Evolutionary conservation across 192 early-diverging fungal genomes (phyloP).

Genomic region (Dimargaris cristalligena): DNA sequence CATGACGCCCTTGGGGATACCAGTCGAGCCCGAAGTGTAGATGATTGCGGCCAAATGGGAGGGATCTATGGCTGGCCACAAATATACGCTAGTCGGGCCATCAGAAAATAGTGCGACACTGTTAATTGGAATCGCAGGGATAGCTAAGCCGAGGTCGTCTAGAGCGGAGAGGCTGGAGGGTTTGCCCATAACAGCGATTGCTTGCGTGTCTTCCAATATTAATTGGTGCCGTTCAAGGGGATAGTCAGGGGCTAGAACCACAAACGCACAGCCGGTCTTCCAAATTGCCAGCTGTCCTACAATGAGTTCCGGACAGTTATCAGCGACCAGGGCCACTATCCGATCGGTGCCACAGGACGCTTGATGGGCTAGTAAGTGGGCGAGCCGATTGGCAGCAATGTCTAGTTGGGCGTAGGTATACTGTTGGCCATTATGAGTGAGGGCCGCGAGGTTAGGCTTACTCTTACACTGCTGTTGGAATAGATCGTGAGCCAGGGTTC

Average conservation of each 20-base stretch:
- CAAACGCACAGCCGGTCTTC: not conserved
- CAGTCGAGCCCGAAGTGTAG: not conserved
- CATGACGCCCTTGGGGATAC: not conserved
- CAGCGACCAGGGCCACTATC: not conserved
- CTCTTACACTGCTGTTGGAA: not conserved
- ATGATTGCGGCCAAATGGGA: not conserved
- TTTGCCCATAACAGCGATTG: not conserved
- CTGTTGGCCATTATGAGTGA: not conserved
- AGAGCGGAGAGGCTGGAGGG: not conserved
- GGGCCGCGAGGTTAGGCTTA: not conserved
- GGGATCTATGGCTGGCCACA: not conserved
- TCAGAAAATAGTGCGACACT: too few relatives aligned
- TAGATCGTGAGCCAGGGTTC: not conserved
- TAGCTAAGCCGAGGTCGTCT: not conserved
- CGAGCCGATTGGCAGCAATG: not conserved
- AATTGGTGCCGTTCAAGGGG: not conserved
- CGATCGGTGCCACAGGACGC: not conserved
- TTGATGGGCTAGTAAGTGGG: not conserved
- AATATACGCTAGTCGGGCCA: not conserved
- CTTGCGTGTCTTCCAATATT: not conserved
- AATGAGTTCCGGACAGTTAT: not conserved
- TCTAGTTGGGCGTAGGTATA: not conserved
- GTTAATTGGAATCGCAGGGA: not conserved
- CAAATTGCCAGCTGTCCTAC: not conserved
- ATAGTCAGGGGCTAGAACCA: not conserved